Evolutionary conservation across 495 filamentous ascomycete species (phyloP).

Genomic region (Aspergillus asperescens): DNA sequence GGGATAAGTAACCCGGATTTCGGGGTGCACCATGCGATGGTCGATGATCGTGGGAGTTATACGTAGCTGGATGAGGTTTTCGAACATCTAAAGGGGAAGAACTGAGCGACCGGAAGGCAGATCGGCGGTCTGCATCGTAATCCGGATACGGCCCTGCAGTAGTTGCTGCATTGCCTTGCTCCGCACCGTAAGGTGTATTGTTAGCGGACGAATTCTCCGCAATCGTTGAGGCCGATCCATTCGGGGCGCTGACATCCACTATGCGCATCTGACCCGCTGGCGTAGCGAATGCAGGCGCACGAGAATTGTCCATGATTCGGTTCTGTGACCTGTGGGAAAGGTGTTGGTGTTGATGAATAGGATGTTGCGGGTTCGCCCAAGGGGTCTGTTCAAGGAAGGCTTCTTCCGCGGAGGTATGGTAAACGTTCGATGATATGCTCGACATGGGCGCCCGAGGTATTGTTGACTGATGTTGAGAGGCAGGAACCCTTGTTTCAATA

Average conservation of each 20-base stretch:
- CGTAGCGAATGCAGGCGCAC: slow-evolving; percentile 41
- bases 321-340: slow-evolving; percentile 33
- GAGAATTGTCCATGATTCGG: slow-evolving; percentile 27
- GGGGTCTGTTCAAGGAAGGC: slow-evolving; percentile 77
- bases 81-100: slow-evolving; percentile 44
- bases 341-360: slow-evolving; percentile 55
- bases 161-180: slow-evolving; percentile 33
- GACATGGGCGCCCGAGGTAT: slow-evolving; percentile 32
- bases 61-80: slow-evolving; percentile 35
- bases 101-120: slow-evolving; percentile 40
- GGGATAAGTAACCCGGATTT: slow-evolving; percentile 36
- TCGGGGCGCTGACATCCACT: slow-evolving; percentile 48
- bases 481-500: slow-evolving; percentile 28
- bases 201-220: slow-evolving; percentile 48
- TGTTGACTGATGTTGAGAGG: slow-evolving; percentile 21
- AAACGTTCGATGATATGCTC: slow-evolving; percentile 34
- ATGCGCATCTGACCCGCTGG: slow-evolving; percentile 50
- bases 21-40: slow-evolving; percentile 24
- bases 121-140: slow-evolving; percentile 35
- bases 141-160: slow-evolving; percentile 30
- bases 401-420: slow-evolving; percentile 62
- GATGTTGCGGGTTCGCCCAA: slow-evolving; percentile 86
- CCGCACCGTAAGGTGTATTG: slow-evolving; percentile 41
- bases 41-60: slow-evolving; percentile 25
- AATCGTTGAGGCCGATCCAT: slow-evolving; percentile 54